A percentile compares a stretch with the other conserved stretches of the same genome.
These are phyloP conservation scores for Globisporangium okanoganense DNA, from an alignment of 352 stramenopile genomes.

Conservation along the genomic window DNA sequence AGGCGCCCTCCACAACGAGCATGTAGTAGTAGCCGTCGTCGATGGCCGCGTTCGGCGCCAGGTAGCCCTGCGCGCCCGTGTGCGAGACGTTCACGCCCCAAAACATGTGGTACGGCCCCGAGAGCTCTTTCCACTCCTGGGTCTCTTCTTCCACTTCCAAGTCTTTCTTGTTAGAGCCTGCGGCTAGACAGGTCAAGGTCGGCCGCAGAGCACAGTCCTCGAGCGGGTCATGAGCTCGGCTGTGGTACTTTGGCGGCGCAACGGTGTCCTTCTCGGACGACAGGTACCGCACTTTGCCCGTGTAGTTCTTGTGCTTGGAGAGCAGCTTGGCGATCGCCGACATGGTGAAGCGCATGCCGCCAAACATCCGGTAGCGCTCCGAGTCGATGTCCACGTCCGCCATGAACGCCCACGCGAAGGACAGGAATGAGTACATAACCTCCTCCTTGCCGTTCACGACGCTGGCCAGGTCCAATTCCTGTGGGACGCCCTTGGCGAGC, in stretches of 20 bases:
- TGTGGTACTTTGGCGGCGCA: slow-evolving; percentile 32
- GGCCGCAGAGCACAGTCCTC: slow-evolving; percentile 13
- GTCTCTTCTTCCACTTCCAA: slow-evolving; percentile 8
- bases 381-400: slow-evolving; percentile 76
- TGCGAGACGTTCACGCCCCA: slow-evolving; percentile 62
- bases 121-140: slow-evolving; percentile 31
- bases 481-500: slow-evolving; percentile 55
- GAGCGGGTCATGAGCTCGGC: slow-evolving; percentile 15
- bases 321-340: slow-evolving; percentile 34
- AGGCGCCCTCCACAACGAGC: slow-evolving; percentile 42
- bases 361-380: slow-evolving; percentile 58
- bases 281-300: slow-evolving; percentile 37
- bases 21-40: slow-evolving; percentile 62
- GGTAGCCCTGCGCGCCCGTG: slow-evolving; percentile 34
- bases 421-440: slow-evolving; percentile 76
- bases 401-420: slow-evolving; percentile 80
- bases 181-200: slow-evolving; percentile 21
- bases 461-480: slow-evolving; percentile 58
- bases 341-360: slow-evolving; percentile 50
- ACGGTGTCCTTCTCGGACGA: slow-evolving; percentile 23
- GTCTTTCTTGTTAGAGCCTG: slow-evolving; percentile 4
- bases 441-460: slow-evolving; percentile 43
- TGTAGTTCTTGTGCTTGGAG: slow-evolving; percentile 36
- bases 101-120: slow-evolving; percentile 53
- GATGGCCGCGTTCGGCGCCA: slow-evolving; percentile 39